Evolutionary conservation across 768 basidiomycete genomes (phyloP).

Genomic region (Neoboletus subvelutipes): DNA sequence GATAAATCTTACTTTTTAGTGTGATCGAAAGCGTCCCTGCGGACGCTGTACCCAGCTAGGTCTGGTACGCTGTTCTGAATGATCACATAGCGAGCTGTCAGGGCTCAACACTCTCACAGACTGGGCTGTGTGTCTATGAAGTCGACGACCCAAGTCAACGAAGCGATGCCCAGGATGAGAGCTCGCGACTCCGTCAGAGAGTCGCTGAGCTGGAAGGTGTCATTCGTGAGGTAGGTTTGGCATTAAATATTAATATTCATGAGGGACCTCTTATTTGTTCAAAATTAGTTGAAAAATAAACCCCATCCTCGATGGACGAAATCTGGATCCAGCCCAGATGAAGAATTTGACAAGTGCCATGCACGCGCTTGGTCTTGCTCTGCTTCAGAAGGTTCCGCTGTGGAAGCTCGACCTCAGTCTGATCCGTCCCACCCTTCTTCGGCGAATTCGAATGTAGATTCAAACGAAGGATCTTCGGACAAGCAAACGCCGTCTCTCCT

Average conservation of each 20-base stretch:
- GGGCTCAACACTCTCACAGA: slow-evolving; percentile 39
- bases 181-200: slow-evolving; percentile 62
- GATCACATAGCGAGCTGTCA: slow-evolving; percentile 24
- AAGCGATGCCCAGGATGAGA: slow-evolving; percentile 55
- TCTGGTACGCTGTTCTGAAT: slow-evolving; percentile 34
- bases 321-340: slow-evolving; percentile 22
- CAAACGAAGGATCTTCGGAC: slow-evolving; percentile 6
- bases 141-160: slow-evolving; percentile 71
- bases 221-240: slow-evolving; percentile 62
- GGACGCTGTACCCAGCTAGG: slow-evolving; percentile 45
- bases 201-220: slow-evolving; percentile 84
- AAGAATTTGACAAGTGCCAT: slow-evolving; percentile 30
- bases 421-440: slow-evolving; percentile 1
- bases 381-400: slow-evolving; percentile 11
- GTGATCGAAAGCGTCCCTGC: slow-evolving; percentile 48
- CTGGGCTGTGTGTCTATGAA: slow-evolving; percentile 82
- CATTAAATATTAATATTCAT: not conserved
- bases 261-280: not conserved
- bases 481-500: slow-evolving; percentile 1
- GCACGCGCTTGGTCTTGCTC: slow-evolving; percentile 20
- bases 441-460: not conserved
- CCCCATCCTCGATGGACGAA: slow-evolving; percentile 64
- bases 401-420: slow-evolving; percentile 5
- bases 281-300: slow-evolving; percentile 62
- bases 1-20: slow-evolving; percentile 27